Base-by-base conservation (phyloP, 75 land plant species). In the Selaginella tamariscina region DNA sequence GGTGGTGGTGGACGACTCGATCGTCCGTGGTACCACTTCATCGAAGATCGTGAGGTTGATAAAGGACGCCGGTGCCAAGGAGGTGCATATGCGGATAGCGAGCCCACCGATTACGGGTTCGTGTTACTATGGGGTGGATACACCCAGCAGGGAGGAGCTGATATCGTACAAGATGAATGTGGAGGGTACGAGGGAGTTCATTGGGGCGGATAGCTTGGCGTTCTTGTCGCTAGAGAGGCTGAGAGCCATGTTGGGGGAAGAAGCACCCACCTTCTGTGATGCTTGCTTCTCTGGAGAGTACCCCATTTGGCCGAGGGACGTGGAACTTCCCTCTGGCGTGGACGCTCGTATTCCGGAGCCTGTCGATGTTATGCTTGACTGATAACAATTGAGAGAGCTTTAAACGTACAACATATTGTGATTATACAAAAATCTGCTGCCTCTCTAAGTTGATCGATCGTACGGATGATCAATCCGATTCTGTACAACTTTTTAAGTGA, bases 71-170 rank as follows among this genome's bases (percentile, higher is more conserved):
- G 75, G 75, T 8, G 75, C 75, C 1, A 54, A 24, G 28, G 72
- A 73, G 54, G 72, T 73, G 0, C 75, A 73, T 26, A 32, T 73
- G 72, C 22, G 75, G 23, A 73, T 73, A 20, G 72, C 75, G 0
- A 67, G 75, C 9, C 75, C 75, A 0, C 75, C 75, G 0, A 73
- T 73, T 27, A 73, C 65, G 0, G 75, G 75, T 1, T 73, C 75
- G 2, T 73, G 72, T 66, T 73, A 68, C 62, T 73, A 73, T 27
- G 75, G 75, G 13, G 75, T 73, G 27, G 75, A 73, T 26, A 73
- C 75, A 24, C 75, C 75, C 23, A 29, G 27, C 64, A 73, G 20
- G 28, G 75, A 73, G 64, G 72, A 73, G 29, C 71, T 73, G 0
- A 73, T 73, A 13, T 73, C 75, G n/a, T 56, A 67, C 64, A 73